phyloP scores from a whole-genome alignment of 2,329 filamentous ascomycete genomes.

The Fusarium sp. region DNA sequence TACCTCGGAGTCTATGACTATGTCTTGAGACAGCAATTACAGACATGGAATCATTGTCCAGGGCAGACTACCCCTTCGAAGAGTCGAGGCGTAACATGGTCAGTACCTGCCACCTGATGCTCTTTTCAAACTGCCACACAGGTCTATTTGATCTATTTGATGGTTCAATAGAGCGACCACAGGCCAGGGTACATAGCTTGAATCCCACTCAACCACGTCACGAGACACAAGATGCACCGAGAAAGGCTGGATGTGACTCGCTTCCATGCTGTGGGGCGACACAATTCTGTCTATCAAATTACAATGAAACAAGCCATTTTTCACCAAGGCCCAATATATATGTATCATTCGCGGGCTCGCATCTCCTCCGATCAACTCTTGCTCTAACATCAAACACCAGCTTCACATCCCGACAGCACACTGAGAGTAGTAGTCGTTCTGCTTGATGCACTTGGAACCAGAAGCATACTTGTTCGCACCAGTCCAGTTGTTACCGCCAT shows the following conservation, averaged over 20 bases:
- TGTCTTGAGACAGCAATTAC: fast-evolving
- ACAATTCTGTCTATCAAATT: fast-evolving
- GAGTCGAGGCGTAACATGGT: fast-evolving
- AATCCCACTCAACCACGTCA: fast-evolving
- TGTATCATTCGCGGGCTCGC: fast-evolving
- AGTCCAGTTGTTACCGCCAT: constrained; percentile 34
- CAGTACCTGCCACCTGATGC: fast-evolving
- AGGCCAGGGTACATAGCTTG: fast-evolving
- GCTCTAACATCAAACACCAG: too few relatives aligned
- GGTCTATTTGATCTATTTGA: fast-evolving
- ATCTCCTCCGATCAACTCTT: fast-evolving
- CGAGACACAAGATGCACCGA: too few relatives aligned
- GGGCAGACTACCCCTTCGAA: background rate
- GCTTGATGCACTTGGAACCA: background rate
- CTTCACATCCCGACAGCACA: background rate
- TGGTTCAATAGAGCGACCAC: fast-evolving
- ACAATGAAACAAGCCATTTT: fast-evolving
- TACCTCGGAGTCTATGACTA: too few relatives aligned
- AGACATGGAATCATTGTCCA: fast-evolving
- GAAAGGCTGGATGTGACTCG: background rate
- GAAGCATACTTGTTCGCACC: constrained; percentile 29
- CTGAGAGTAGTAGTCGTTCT: background rate
- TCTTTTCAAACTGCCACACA: fast-evolving
- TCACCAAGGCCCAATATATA: fast-evolving
- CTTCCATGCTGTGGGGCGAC: fast-evolving